Conservation (phyloP, 306 rosid species). For the Mimosa bimucronata region DNA sequence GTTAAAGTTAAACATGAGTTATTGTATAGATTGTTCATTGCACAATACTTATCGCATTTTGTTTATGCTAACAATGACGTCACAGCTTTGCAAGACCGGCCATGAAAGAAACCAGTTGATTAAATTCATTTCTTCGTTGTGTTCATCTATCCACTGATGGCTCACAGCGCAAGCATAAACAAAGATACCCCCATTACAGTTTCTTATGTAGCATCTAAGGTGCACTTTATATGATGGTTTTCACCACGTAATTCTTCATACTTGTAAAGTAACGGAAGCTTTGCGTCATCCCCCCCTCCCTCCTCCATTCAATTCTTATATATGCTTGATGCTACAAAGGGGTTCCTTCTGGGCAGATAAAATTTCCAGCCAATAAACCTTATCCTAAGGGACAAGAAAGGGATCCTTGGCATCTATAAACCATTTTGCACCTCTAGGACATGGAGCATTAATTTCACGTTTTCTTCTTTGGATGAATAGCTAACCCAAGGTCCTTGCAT, state of each 20-base stretch:
- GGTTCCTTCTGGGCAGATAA: background rate
- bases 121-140: background rate
- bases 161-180: background rate
- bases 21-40: no score
- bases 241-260: background rate
- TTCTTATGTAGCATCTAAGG: background rate
- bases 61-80: no score
- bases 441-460: constrained; percentile 41
- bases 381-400: constrained; percentile 19
- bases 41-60: no score
- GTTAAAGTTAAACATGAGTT: no score
- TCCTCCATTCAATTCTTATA: no score
- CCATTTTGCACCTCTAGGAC: background rate
- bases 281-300: background rate
- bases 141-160: no score
- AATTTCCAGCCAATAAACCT: constrained; percentile 12
- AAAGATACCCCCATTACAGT: background rate
- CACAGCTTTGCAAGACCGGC: background rate
- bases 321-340: background rate
- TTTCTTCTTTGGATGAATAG: constrained; percentile 39
- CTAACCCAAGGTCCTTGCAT: constrained; percentile 75
- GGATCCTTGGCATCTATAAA: constrained; percentile 15
- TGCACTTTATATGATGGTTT: background rate
- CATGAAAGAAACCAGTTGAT: background rate
- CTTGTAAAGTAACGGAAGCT: background rate